phyloP scores from a whole-genome alignment of 371 early-diverging fungal genomes.

The Saksenaea oblongispora region DNA sequence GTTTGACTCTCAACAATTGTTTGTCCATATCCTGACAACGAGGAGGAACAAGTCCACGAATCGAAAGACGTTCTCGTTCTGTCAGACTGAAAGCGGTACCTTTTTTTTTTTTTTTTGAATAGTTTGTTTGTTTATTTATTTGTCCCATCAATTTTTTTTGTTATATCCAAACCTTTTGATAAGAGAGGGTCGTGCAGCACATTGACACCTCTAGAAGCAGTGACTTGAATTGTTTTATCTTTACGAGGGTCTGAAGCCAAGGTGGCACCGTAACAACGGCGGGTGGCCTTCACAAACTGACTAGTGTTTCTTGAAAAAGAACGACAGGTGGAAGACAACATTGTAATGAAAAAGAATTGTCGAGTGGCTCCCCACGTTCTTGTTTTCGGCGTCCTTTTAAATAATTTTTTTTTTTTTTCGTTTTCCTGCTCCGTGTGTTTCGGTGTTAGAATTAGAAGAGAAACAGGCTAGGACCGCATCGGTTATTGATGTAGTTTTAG shows the following conservation, averaged over 20 bases:
- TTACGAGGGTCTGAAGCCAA: constrained; percentile 51
- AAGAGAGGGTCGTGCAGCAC: constrained; percentile 62
- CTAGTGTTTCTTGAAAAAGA: constrained; percentile 1
- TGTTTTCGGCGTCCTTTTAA: background rate
- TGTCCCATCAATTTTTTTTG: background rate
- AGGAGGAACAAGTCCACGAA: constrained; percentile 69
- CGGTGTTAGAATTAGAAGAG: background rate
- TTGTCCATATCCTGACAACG: constrained; percentile 68
- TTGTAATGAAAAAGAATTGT: background rate
- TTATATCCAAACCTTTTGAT: constrained; percentile 45
- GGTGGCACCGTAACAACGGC: constrained; percentile 4
- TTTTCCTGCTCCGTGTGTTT: background rate
- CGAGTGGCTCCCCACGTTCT: background rate
- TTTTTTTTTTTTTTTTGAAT: constrained; percentile 7
- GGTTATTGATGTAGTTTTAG: too few species aligned
- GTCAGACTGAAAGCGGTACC: constrained; percentile 68
- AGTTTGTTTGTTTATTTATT: background rate
- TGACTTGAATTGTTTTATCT: constrained; percentile 61
- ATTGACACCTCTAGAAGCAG: constrained; percentile 58
- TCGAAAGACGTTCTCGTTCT: constrained; percentile 66
- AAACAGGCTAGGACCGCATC: background rate
- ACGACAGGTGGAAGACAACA: background rate
- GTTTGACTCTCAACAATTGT: constrained; percentile 60
- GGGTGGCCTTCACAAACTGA: background rate
- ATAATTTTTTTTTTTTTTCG: background rate